A percentile compares a stretch with the other conserved stretches of the same genome.
phyloP scores from a whole-genome alignment of 1,284 basidiomycete species.

The Veloboletus limbatus region DNA sequence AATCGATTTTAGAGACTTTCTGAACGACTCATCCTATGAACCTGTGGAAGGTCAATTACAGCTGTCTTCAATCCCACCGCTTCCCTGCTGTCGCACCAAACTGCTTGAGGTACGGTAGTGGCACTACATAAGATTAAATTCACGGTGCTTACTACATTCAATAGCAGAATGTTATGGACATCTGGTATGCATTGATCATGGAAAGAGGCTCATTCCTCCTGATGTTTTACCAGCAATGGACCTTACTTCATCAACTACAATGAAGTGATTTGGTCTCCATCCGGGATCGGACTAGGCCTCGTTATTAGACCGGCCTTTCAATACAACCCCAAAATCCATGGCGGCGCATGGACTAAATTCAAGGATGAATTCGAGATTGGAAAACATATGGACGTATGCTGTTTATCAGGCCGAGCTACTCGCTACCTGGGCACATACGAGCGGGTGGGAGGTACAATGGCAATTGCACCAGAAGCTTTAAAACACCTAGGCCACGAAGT shows the following conservation, averaged over 20 bases:
- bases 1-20: conserved; percentile 15
- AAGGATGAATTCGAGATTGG: conserved; percentile 11
- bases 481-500: conserved; percentile 13
- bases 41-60: conserved; percentile 15
- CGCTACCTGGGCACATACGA: conserved; percentile 32
- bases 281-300: conserved; percentile 24
- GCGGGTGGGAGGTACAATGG: conserved; percentile 12
- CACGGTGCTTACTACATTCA: conserved; percentile 1
- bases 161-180: conserved; percentile 6
- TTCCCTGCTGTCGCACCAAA: background rate
- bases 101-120: conserved; percentile 20
- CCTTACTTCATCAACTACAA: conserved; percentile 13
- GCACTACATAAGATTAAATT: background rate
- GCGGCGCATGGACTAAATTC: conserved; percentile 19
- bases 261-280: conserved; percentile 25
- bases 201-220: background rate
- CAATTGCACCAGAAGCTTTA: conserved; percentile 14
- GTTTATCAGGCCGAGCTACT: background rate
- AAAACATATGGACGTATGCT: conserved; percentile 24
- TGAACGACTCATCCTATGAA: conserved; percentile 9
- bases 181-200: conserved; percentile 12
- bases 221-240: conserved; percentile 7
- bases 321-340: conserved; percentile 25
- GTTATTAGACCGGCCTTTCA: conserved; percentile 24
- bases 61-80: conserved; percentile 12